These are phyloP conservation scores for Blastocladiella britannica DNA, from an alignment of 192 early-diverging fungal genomes.

Conservation along the genomic window DNA sequence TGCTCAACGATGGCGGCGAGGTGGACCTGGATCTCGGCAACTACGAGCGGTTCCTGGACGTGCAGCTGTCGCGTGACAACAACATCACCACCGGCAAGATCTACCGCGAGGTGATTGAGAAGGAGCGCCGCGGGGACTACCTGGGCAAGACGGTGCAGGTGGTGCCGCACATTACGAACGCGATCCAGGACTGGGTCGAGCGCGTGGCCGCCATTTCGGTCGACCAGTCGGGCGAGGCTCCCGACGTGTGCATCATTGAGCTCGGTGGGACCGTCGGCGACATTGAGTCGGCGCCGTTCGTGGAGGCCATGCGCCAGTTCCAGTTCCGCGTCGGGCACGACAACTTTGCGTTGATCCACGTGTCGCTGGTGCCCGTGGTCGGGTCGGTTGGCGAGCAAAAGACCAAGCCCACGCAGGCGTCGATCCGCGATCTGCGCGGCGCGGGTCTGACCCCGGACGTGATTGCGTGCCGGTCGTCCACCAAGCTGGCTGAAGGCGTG, in stretches of 20 bases:
- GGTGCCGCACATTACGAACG: constrained; percentile 92
- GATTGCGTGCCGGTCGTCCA: constrained; percentile 83
- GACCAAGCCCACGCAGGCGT: constrained; percentile 98
- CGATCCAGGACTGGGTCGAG: constrained; percentile 96
- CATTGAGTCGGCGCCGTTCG: constrained; percentile 97
- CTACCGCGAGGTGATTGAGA: constrained; percentile 86
- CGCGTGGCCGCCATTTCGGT: constrained; percentile 78
- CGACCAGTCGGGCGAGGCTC: constrained; percentile 51
- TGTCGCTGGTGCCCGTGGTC: constrained; percentile 89
- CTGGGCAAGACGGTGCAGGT: constrained; percentile 98
- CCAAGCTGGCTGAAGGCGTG: constrained; percentile 64
- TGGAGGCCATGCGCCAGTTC: constrained; percentile 99
- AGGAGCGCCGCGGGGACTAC: constrained; percentile 84
- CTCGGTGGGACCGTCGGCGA: constrained; percentile 96
- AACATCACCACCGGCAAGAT: constrained; percentile 99
- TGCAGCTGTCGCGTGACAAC: constrained; percentile 83
- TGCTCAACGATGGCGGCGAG: constrained; percentile 94
- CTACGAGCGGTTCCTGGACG: constrained; percentile 94
- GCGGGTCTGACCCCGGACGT: constrained; percentile 86
- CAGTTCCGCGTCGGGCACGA: constrained; percentile 97
- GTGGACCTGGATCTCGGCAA: constrained; percentile 98
- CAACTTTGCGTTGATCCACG: constrained; percentile 95
- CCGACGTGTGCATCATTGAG: constrained; percentile 96
- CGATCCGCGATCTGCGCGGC: constrained; percentile 81
- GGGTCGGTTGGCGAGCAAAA: constrained; percentile 97